Conservation (phyloP, 2,329 filamentous ascomycete species). For the Rhynchosporium graminicola region DNA sequence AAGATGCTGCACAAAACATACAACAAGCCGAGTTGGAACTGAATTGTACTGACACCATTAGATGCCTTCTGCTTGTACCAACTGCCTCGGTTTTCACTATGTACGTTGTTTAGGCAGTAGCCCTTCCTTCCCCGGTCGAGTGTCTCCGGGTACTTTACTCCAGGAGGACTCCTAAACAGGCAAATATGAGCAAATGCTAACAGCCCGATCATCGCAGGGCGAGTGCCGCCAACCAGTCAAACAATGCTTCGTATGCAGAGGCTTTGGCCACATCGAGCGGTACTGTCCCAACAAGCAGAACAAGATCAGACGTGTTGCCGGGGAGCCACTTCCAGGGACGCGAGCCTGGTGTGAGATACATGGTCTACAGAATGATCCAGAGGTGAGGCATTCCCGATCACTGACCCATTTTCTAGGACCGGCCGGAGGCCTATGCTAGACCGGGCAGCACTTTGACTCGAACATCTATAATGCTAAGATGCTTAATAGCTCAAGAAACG, state of each 20-base stretch:
- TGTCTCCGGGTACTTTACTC: too few relatives aligned
- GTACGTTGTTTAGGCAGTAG: too few relatives aligned
- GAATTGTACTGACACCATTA: not conserved
- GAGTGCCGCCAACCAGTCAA: conserved; percentile 22
- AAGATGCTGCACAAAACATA: not conserved
- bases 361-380: conserved; percentile 26
- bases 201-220: not conserved
- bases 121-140: too few relatives aligned
- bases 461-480: not conserved
- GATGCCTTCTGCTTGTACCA: conserved; percentile 30
- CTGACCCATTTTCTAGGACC: not conserved
- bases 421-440: not conserved
- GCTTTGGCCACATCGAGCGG: conserved; percentile 30
- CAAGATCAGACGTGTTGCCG: conserved; percentile 15
- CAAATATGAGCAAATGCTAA: too few relatives aligned
- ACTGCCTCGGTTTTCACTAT: conserved; percentile 33
- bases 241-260: conserved; percentile 28
- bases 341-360: conserved; percentile 29
- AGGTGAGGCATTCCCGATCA: not conserved
- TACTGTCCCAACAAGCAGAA: conserved; percentile 29
- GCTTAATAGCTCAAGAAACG: conserved; percentile 18
- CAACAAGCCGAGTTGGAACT: not conserved
- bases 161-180: too few relatives aligned
- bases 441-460: not conserved
- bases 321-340: conserved; percentile 29